A percentile compares a stretch with the other conserved stretches of the same genome.
phyloP scores from a whole-genome alignment of 129 eudicot genomes.

The Escallonia herrerae region DNA sequence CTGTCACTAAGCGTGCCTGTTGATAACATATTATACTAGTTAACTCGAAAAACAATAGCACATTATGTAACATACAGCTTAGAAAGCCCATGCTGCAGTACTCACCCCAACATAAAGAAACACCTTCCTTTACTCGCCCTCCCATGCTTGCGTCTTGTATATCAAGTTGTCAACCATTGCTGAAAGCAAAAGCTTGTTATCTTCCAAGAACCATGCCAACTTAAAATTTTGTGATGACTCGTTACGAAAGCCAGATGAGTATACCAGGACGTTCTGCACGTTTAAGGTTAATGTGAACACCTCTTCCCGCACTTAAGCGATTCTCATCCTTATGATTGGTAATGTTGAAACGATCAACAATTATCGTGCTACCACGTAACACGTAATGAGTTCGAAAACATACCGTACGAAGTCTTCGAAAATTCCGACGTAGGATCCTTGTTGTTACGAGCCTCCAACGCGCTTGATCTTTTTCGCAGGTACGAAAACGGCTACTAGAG shows the following conservation, averaged over 20 bases:
- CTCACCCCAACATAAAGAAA: slow-evolving; percentile 91
- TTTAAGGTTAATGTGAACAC: slow-evolving; percentile 73
- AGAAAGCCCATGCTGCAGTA: not conserved
- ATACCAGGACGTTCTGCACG: slow-evolving; percentile 96
- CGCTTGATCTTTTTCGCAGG: no score
- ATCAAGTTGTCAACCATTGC: slow-evolving; percentile 69
- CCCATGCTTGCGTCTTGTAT: slow-evolving; percentile 70
- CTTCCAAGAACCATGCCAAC: not conserved
- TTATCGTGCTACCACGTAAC: no score
- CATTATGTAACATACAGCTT: not conserved
- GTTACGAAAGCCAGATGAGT: slow-evolving; percentile 4
- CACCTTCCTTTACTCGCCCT: slow-evolving; percentile 50
- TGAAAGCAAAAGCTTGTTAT: slow-evolving; percentile 26
- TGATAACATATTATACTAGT: slow-evolving; percentile 7
- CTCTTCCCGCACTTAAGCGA: slow-evolving; percentile 88
- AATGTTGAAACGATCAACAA: no score
- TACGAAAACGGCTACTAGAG: no score
- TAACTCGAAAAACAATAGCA: not conserved
- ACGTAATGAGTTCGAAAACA: no score
- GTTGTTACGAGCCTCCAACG: no score
- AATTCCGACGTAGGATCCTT: no score
- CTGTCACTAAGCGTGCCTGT: slow-evolving; percentile 74
- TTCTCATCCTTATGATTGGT: slow-evolving; percentile 49
- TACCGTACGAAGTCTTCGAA: no score
- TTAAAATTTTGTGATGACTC: not conserved